Conservation (phyloP, 2,329 filamentous ascomycete species). For the Pseudocercospora fuligena region DNA sequence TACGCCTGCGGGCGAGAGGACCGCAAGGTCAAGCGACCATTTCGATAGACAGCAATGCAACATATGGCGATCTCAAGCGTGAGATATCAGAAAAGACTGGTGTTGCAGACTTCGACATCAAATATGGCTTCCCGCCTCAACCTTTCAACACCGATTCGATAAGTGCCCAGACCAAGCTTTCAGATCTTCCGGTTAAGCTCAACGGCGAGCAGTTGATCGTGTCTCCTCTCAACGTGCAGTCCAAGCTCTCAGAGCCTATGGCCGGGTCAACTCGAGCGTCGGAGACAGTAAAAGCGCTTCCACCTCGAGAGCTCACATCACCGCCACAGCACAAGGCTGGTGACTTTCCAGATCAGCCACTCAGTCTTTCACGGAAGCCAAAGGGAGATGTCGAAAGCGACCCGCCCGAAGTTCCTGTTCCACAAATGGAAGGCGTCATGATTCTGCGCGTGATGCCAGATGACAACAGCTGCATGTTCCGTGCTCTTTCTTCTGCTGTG, state of each 20-base stretch:
- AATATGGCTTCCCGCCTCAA: conserved; percentile 82
- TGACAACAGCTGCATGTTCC: conserved; percentile 93
- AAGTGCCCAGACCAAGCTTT: conserved; percentile 55
- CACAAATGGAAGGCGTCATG: conserved; percentile 60
- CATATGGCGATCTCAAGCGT: conserved; percentile 64
- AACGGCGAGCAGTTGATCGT: conserved; percentile 74
- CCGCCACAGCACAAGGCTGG: conserved; percentile 35
- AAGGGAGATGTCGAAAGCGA: conserved; percentile 57
- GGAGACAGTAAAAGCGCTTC: conserved; percentile 33
- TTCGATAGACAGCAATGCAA: conserved; percentile 70
- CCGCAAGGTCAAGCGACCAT: conserved; percentile 75
- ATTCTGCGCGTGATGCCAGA: conserved; percentile 94
- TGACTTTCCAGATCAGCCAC: conserved; percentile 38
- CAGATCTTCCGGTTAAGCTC: conserved; percentile 64
- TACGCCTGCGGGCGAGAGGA: conserved; percentile 76
- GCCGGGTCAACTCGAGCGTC: conserved; percentile 30
- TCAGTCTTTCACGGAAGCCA: conserved; percentile 48
- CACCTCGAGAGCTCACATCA: conserved; percentile 28
- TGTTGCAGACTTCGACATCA: conserved; percentile 72
- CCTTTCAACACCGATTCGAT: conserved; percentile 65
- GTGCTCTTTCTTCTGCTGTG: conserved; percentile 82
- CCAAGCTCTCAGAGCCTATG: conserved; percentile 41
- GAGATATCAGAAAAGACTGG: conserved; percentile 68
- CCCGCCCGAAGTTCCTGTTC: conserved; percentile 65
- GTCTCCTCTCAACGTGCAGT: conserved; percentile 51